These are phyloP conservation scores for Venturia asperata DNA, from an alignment of 2,329 filamentous ascomycete species.

Conservation along the genomic window DNA sequence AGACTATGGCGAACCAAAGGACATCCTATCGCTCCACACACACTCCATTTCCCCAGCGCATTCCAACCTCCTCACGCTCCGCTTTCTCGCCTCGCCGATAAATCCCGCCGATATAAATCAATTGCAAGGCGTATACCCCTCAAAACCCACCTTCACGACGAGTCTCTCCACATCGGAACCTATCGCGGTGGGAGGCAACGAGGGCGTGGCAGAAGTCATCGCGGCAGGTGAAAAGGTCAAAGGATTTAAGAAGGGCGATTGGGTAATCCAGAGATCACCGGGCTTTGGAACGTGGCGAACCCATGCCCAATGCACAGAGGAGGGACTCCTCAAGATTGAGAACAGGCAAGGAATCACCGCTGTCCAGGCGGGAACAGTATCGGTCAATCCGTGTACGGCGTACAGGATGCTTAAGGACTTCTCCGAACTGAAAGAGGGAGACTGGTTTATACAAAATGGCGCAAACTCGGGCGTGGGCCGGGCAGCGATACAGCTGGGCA, in stretches of 20 bases:
- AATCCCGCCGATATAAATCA: slow-evolving; percentile 98
- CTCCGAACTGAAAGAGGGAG: slow-evolving; percentile 57
- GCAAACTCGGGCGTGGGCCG: slow-evolving; percentile 91
- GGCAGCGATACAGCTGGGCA: slow-evolving; percentile 80
- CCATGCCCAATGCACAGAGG: slow-evolving; percentile 62
- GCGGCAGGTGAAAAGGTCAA: slow-evolving; percentile 56
- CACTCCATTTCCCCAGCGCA: slow-evolving; percentile 72
- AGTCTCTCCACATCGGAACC: slow-evolving; percentile 69
- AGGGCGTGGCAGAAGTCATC: slow-evolving; percentile 88
- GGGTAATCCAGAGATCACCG: slow-evolving; percentile 80
- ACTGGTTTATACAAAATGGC: slow-evolving; percentile 96
- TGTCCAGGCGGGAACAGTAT: slow-evolving; percentile 77
- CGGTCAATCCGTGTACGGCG: slow-evolving; percentile 88
- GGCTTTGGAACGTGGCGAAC: slow-evolving; percentile 94
- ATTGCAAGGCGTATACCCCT: slow-evolving; percentile 92
- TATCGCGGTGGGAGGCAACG: slow-evolving; percentile 76
- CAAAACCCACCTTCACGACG: slow-evolving; percentile 69
- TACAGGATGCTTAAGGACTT: slow-evolving; percentile 90
- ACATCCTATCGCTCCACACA: slow-evolving; percentile 62
- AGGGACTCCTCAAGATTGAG: slow-evolving; percentile 60
- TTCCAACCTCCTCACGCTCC: slow-evolving; percentile 65
- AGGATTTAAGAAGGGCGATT: slow-evolving; percentile 69
- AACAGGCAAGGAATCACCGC: slow-evolving; percentile 63
- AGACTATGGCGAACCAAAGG: slow-evolving; percentile 65
- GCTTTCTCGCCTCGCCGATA: slow-evolving; percentile 83